Evolutionary conservation across 331 rosid genomes (phyloP), one percentile per base, ranked within the genome.

Genomic region (Erythrophleum ivorense): DNA sequence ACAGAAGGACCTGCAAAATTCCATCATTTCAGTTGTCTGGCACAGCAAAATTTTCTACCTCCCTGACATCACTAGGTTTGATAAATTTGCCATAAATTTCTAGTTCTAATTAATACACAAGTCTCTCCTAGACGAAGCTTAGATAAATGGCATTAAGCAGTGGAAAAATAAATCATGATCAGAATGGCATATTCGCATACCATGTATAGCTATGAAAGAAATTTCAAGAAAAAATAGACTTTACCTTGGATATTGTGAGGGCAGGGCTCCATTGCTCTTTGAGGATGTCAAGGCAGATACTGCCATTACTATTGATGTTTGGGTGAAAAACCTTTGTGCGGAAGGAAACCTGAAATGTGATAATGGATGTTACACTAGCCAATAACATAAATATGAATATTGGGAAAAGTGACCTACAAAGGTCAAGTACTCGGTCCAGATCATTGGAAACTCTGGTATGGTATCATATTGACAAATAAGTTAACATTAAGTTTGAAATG

Each of bases 221-320:
- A 46, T 31, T 57, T 33, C 19, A 21, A 58, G 49, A 50, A 9
- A 40, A 49, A 70, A 18, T 43, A 67, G 38, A 11, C 24, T 59
- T 48, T 80, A 82, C 93, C 89, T 91, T 89, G 64, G 96, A 91
- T 65, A 91, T 86, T 71, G 96, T 91, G 60, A 91, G 92, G 33
- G 96, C 93, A 50, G 91, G 93, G 90, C 93, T 89, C 93, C 96
- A 91, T 53, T 91, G 96, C 77, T 88, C 96, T 58, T 89, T 91
- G 70, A 89, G 92, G 78, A 89, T 91, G 82, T 91, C 96, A 33
- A 91, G 96, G 78, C 94, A 89, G 83, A 91, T 91, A 29, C 94
- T 91, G 24, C 96, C 94, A 53, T 91, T 91, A 73, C 94, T 89
- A 43, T 87, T 89, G 75, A 91, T 89, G 78, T 91, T 91, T 0